Base-by-base conservation (phyloP, 768 basidiomycete genomes). In the Sarcodon sp. region DNA sequence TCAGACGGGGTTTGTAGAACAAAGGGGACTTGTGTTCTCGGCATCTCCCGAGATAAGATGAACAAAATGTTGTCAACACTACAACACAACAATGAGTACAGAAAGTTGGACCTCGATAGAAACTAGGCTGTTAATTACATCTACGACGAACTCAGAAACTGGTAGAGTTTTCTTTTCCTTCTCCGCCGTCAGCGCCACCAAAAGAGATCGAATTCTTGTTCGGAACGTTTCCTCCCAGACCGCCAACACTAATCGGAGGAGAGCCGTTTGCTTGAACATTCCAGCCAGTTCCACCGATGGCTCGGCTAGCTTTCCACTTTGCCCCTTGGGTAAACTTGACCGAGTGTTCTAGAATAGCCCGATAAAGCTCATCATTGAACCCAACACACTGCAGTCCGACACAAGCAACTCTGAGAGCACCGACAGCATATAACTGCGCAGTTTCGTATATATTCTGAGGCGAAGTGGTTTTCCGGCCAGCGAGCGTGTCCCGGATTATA, bases 381-480 rank as follows among this genome's bases (percentile, higher is more conserved):
- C 85, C 81, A 46, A 85, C 71, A 59, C 86, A 88, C 53, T 83
- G 81, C 43, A 88, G 64, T 4, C 76, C 86, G 48, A 88, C 64
- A 54, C 84, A 87, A 11, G 80, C 80, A 18, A 84, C 74, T 51
- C 75, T 79, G 43, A 88, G 70, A 21, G 84, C 85, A 1, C 86
- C 85, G 1, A 69, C 79, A 4, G 72, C 68, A 57, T 87, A 88
- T 33, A 87, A 72, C 58, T 88, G 85, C 1, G 69, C 65, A 0
- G 75, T 77, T 60, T 88, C 86, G 64, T 87, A 87, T 27, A 78
- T 62, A 55, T 82, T 86, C 59, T 86, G 83, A 13, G 86, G 84
- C 1, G 84, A 84, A 15, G 75, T 75, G 58, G 84, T 86, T 62
- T 84, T 87, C 43, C 86, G 75, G 6, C 69, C 77, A 1, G 72